These are phyloP conservation scores for Magnolia changhungtana DNA, from an alignment of 164 flowering plant species.

Conservation along the genomic window DNA sequence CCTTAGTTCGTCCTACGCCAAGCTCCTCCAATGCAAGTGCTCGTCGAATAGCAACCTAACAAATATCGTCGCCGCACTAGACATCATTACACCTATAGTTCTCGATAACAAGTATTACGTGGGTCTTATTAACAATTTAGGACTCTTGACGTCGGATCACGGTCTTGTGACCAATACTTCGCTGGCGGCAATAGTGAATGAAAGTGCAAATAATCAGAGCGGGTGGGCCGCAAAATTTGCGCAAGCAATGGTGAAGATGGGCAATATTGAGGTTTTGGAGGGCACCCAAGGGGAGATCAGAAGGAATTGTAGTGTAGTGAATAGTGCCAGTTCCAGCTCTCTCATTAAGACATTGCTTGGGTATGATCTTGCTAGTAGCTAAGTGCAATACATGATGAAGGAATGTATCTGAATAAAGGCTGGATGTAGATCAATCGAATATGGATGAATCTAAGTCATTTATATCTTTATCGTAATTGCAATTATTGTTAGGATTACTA, in stretches of 20 bases:
- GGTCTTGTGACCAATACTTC: neutral
- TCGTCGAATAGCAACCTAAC: neutral
- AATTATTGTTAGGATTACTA: too few species aligned
- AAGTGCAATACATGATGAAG: neutral
- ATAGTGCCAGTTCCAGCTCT: neutral
- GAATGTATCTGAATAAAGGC: too few species aligned
- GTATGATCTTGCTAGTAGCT: neutral
- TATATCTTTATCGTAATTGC: too few species aligned
- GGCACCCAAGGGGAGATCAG: conserved; percentile 13
- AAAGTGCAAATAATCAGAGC: neutral
- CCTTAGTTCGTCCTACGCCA: neutral
- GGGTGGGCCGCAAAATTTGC: conserved; percentile 31
- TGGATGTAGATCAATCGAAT: too few species aligned
- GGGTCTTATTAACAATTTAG: neutral
- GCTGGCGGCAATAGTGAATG: conserved; percentile 1
- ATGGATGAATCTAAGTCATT: too few species aligned
- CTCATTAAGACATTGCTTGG: neutral
- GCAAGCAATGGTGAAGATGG: conserved; percentile 16
- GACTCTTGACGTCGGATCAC: conserved; percentile 9
- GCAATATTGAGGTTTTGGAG: conserved; percentile 8
- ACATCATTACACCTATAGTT: neutral
- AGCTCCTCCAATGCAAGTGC: conserved; percentile 4
- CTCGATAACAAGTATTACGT: conserved; percentile 14
- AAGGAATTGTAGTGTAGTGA: conserved; percentile 15
- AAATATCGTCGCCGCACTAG: conserved; percentile 1